phyloP scores from a whole-genome alignment of 2,329 filamentous ascomycete genomes.

The Calonectria pauciramosa region DNA sequence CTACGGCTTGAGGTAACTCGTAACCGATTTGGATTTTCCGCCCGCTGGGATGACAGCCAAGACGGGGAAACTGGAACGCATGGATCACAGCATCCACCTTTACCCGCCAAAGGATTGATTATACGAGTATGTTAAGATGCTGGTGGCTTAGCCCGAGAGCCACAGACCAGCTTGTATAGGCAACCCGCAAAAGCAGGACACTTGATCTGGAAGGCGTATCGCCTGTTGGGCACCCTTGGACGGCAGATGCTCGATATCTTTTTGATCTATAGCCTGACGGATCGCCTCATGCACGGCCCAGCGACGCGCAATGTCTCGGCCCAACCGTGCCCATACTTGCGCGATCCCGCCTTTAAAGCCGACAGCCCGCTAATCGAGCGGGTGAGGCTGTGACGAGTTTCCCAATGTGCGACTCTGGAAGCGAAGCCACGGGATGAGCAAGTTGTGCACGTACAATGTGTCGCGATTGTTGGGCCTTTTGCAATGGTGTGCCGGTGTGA shows the following conservation, averaged over 20 bases:
- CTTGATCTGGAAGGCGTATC: neutral
- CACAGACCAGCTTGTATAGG: neutral
- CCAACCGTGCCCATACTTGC: neutral
- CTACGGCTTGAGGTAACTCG: neutral
- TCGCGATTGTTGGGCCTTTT: neutral
- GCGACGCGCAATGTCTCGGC: slow-evolving; percentile 3
- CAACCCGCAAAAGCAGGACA: neutral
- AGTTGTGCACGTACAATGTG: neutral
- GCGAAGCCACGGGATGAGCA: neutral
- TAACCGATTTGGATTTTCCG: neutral
- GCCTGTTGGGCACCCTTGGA: neutral
- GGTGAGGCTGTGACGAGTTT: slow-evolving; percentile 11
- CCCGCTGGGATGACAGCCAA: neutral
- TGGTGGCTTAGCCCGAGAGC: neutral
- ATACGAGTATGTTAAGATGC: neutral
- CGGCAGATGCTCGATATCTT: neutral
- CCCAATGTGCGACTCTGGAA: neutral
- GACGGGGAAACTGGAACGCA: neutral
- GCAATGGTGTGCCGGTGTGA: neutral
- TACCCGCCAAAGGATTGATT: slow-evolving; percentile 9
- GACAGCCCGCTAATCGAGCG: neutral
- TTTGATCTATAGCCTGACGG: neutral
- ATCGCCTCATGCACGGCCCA: neutral
- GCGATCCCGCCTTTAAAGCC: neutral
- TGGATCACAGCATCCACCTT: neutral